These are phyloP conservation scores for Aeschynomene evenia DNA, from an alignment of 306 rosid genomes.

Conservation along the genomic window DNA sequence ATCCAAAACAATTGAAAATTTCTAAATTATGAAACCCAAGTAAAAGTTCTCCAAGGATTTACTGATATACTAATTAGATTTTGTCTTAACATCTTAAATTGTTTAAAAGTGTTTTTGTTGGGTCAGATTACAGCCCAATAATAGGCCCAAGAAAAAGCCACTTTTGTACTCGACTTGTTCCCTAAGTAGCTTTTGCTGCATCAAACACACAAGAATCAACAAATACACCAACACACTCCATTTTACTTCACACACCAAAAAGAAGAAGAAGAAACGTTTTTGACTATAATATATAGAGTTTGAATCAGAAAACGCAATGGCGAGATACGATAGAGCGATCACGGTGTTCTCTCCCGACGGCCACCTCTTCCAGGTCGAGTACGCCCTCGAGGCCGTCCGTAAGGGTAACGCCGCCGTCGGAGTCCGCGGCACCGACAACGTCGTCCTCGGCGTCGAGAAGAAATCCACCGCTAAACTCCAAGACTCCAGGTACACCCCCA, in stretches of 20 bases:
- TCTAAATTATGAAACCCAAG: too few species aligned
- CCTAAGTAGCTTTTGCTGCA: neutral
- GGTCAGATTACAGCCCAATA: too few species aligned
- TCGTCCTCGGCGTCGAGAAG: constrained; percentile 97
- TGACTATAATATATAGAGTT: neutral
- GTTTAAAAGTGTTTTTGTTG: too few species aligned
- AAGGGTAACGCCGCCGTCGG: constrained; percentile 99
- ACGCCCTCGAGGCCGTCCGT: constrained; percentile 97
- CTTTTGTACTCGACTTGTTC: neutral
- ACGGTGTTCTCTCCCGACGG: constrained; percentile 98
- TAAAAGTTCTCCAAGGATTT: too few species aligned
- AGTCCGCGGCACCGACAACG: constrained; percentile 93
- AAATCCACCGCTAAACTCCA: constrained; percentile 94
- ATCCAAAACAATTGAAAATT: too few species aligned
- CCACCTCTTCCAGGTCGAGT: constrained; percentile 93
- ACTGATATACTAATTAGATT: too few species aligned
- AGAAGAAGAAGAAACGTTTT: constrained; percentile 3
- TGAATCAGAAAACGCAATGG: constrained; percentile 48
- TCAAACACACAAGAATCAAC: neutral
- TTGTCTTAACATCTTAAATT: too few species aligned
- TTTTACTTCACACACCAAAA: neutral
- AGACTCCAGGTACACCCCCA: constrained; percentile 66
- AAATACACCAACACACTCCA: neutral
- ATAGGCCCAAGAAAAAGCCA: neutral
- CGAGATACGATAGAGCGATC: constrained; percentile 96